These are phyloP conservation scores for Laguncularia racemosa DNA, from an alignment of 345 rosid genomes.

Conservation along the genomic window DNA sequence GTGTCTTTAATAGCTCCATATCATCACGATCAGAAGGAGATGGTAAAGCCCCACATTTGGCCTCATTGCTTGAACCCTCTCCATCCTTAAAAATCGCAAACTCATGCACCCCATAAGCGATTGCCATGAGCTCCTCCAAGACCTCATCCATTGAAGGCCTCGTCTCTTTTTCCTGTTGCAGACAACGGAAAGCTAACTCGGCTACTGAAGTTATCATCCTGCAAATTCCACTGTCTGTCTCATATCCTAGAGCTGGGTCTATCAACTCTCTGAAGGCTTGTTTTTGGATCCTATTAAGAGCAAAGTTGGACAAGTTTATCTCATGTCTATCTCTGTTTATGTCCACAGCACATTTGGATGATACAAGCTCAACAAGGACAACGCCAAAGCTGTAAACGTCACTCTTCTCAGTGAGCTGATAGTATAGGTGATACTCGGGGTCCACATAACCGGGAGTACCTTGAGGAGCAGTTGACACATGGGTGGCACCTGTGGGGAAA, in stretches of 20 bases:
- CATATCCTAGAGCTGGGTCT: constrained; percentile 10
- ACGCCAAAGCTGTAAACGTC: constrained; percentile 22
- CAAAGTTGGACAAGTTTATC: constrained; percentile 12
- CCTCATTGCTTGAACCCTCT: neutral
- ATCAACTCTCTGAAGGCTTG: constrained; percentile 7
- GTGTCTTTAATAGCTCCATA: neutral
- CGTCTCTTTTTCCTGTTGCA: constrained; percentile 15
- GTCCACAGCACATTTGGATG: constrained; percentile 14
- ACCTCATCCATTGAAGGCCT: constrained; percentile 13
- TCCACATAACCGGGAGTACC: constrained; percentile 22
- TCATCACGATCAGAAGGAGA: neutral
- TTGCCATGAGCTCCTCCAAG: constrained; percentile 4
- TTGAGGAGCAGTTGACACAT: constrained; percentile 13
- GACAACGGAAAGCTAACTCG: constrained; percentile 13
- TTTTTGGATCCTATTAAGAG: constrained; percentile 10
- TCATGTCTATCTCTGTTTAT: constrained; percentile 9
- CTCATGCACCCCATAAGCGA: neutral
- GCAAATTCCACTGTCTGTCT: constrained; percentile 2
- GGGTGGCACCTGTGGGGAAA: neutral
- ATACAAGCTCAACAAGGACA: constrained; percentile 14
- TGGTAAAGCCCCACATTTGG: neutral
- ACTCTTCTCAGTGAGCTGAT: constrained; percentile 15
- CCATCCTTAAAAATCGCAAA: neutral
- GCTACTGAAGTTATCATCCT: constrained; percentile 9
- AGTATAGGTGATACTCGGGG: constrained; percentile 15